phyloP scores from a whole-genome alignment of 768 basidiomycete species.

The Baorangia bicolor region DNA sequence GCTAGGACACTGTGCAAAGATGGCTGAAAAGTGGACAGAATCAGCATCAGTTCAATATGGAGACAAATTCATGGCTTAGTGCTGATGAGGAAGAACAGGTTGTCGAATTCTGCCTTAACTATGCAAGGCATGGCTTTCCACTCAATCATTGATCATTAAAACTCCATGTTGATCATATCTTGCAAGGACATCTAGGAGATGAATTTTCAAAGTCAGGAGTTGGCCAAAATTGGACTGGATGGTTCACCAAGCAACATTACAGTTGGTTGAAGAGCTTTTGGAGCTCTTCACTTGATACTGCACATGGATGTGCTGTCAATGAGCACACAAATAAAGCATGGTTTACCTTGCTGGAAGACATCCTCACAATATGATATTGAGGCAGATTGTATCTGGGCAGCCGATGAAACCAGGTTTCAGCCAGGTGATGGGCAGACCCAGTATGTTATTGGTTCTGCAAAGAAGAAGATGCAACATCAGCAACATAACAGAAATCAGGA shows the following conservation, averaged over 20 bases:
- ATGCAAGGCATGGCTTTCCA: background rate
- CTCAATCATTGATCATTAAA: background rate
- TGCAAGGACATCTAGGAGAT: background rate
- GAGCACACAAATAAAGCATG: constrained; percentile 33
- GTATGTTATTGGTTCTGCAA: constrained; percentile 4
- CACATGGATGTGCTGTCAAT: constrained; percentile 36
- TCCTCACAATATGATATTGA: constrained; percentile 5
- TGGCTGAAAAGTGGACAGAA: no score
- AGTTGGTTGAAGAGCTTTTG: no score
- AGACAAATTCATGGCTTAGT: no score
- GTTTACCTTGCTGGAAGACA: constrained; percentile 33
- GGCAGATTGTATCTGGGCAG: constrained; percentile 13
- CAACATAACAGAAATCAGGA: constrained; percentile 20
- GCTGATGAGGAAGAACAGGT: no score
- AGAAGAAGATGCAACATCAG: constrained; percentile 15
- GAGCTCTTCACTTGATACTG: background rate
- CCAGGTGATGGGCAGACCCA: background rate
- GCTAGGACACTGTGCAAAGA: no score
- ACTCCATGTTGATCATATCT: background rate
- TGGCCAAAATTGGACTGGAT: background rate
- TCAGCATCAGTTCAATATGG: no score
- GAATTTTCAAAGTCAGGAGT: background rate
- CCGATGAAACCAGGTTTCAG: constrained; percentile 18
- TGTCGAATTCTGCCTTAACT: no score
- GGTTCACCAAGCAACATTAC: background rate